Base-by-base conservation (phyloP, 768 basidiomycete genomes). In the Tricholomella constricta region DNA sequence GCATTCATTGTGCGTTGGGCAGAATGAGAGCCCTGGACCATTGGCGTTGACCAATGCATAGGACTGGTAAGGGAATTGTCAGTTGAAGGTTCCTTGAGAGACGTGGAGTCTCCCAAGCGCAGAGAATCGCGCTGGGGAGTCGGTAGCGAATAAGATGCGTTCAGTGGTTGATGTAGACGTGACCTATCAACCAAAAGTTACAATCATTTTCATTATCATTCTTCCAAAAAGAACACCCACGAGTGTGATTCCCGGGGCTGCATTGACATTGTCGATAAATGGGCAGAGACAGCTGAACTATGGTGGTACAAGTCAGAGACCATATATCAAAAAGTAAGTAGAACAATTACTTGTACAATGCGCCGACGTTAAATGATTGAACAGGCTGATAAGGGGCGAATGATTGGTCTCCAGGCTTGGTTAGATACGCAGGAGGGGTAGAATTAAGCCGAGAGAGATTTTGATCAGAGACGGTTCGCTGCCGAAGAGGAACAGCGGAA, bases 271-370 rank as follows among this genome's bases (percentile, higher is more conserved):
- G 57, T 32, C 6, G 66, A 57, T 20, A 81, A 50, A 44, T 81
- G 75, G 2, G 80, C 72, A 47, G 83, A 80, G 19, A 86, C 79
- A 31, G 83, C 75, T 46, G 80, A 75, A 59, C 84, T 84, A 58
- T 1, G 6, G 26, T 43, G 14, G 9, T 43, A 15, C 7, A 17
- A 15, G 11, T 27, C 9, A 19, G 2, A 26, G 26, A n/a, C n/a
- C n/a, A n/a, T 43, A 5, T 27, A 8, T 14, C 8, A 26, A 4
- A 15, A 4, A 17, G 25, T 27, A 8, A 27, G 34, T 9, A 41
- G 29, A 2, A 36, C 1, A 57, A 77, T 44, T 59, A 82, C 87
- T 80, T 84, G 71, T 88, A 89, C 26, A 88, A 76, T 2, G 79
- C 71, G 37, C 29, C 31, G 36, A 51, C 37, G 22, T 46, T 37